These are phyloP conservation scores for Nicotiana attenuata DNA, from an alignment of 257 asterid species.

Conservation along the genomic window DNA sequence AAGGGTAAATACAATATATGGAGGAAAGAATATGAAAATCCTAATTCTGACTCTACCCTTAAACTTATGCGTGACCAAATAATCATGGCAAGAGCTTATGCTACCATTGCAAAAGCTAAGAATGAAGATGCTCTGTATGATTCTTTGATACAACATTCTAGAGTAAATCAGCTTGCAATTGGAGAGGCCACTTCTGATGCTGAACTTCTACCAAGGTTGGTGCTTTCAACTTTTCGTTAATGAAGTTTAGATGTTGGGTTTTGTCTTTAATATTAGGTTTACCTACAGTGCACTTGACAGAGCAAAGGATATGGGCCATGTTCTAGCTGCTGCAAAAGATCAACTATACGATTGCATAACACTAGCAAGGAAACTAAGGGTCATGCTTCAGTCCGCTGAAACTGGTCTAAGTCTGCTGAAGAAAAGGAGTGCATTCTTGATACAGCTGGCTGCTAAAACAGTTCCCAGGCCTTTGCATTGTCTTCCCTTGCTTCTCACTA, in stretches of 20 bases:
- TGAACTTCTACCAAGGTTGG: constrained; percentile 81
- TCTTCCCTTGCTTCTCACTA: constrained; percentile 72
- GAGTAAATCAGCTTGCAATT: constrained; percentile 66
- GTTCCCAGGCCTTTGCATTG: constrained; percentile 90
- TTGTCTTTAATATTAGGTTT: constrained; percentile 14
- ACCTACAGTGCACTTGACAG: constrained; percentile 56
- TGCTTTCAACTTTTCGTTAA: constrained; percentile 16
- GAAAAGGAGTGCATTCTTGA: constrained; percentile 81
- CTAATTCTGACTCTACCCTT: constrained; percentile 73
- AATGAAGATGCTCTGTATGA: constrained; percentile 56
- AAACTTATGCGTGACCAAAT: constrained; percentile 94
- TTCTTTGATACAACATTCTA: constrained; percentile 65
- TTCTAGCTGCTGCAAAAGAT: constrained; percentile 78
- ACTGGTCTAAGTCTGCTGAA: constrained; percentile 40
- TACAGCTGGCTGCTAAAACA: constrained; percentile 93
- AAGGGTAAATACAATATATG: constrained; percentile 78
- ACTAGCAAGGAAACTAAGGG: constrained; percentile 79
- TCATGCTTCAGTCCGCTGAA: constrained; percentile 88
- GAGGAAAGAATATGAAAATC: constrained; percentile 91
- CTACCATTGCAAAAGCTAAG: constrained; percentile 81
- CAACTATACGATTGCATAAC: constrained; percentile 61
- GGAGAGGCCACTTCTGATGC: constrained; percentile 82
- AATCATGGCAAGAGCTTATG: constrained; percentile 92
- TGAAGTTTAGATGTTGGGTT: constrained; percentile 14
- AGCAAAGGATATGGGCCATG: constrained; percentile 94